Evolutionary conservation across 306 rosid genomes (phyloP), one percentile per base, ranked within the genome.

Genomic region (Begonia peltatifolia): DNA sequence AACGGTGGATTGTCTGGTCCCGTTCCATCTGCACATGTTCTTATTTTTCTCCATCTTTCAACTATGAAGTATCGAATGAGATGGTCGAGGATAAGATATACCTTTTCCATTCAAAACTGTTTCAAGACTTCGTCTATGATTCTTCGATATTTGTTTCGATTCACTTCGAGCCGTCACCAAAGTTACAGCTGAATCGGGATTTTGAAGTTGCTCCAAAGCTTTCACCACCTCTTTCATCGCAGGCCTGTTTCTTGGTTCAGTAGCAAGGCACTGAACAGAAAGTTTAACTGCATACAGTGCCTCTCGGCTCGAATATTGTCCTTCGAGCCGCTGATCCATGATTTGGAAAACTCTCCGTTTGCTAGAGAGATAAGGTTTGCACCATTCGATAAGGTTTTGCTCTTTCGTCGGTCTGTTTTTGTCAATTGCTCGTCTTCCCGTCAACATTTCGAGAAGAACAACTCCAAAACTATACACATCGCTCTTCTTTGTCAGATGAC

Each of bases 391-490:
- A 17, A 92, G 69, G 59, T 52, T 92, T 18, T 83, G 96, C 56
- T 92, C 96, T 50, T 90, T 74, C 0, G 75, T 6, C 38, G 99
- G 94, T 54, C 94, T 72, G 77, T 92, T 92, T 54, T 59, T 60
- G 82, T 92, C 99, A n/a, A 92, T 47, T 7, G 83, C 88, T 9
- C 99, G 80, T 71, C 67, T 83, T 2, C 89, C 99, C 0, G 96
- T 79, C 56, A 92, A 57, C 14, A 92, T 73, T 77, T 92, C 99
- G 0, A 92, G 94, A 23, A 92, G 79, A 44, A 92, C 99, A 13
- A 92, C 96, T 25, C 99, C 99, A 11, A 83, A 92, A 57, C 94
- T 86, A 72, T 92, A 92, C 23, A 86, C 84, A 15, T 92, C 99
- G 10, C 99, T 92, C 81, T 57, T 92, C 50, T 79, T 72, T 0